Evolutionary conservation across 2,329 filamentous ascomycete genomes (phyloP), one percentile per base, ranked within the genome.

Genomic region (Stromatinia cepivora): DNA sequence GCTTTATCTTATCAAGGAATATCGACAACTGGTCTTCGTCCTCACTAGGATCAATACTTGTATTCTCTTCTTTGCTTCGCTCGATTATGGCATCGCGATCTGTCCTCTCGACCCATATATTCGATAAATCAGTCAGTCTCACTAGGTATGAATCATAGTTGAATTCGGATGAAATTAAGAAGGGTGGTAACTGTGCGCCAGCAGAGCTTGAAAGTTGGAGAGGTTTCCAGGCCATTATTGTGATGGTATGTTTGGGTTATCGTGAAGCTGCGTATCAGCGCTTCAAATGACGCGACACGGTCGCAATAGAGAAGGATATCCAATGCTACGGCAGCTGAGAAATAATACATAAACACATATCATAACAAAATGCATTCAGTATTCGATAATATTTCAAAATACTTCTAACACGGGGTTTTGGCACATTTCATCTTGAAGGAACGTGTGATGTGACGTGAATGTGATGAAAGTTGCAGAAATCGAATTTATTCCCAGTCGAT

Each of bases 101-200:
- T 31, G 93, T 80, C 11, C 79, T 82, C 79, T 94, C 91, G 36
- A 82, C 80, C 92, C 92, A 95, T n/a, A 93, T 81, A 73, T 88
- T 86, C 76, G 86, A 88, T 70, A 93, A 83, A 77, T 94, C 92
- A 3, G 90, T 92, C 52, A 94, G 77, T 70, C 87, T 84, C 39
- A 94, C 78, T 2, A 81, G 84, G 80, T 94, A 94, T 15, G 87
- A 84, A 17, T 83, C 79, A 22, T 81, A 65, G 7, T 81, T 81
- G 75, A 90, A 88, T 39, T 79, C 76, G 28, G 85, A 81, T 71
- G 90, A 90, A 56, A 91, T 82, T 46, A 94, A 82, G 10, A 94
- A 82, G 50, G 84, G 81, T 15, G 90, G 90, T 8, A 88, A 73
- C 25, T 79, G 79, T 17, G 79, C 69, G 45, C 65, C 65, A 45